Evolutionary conservation across 345 rosid genomes (phyloP).

Genomic region (Hypericum perforatum): DNA sequence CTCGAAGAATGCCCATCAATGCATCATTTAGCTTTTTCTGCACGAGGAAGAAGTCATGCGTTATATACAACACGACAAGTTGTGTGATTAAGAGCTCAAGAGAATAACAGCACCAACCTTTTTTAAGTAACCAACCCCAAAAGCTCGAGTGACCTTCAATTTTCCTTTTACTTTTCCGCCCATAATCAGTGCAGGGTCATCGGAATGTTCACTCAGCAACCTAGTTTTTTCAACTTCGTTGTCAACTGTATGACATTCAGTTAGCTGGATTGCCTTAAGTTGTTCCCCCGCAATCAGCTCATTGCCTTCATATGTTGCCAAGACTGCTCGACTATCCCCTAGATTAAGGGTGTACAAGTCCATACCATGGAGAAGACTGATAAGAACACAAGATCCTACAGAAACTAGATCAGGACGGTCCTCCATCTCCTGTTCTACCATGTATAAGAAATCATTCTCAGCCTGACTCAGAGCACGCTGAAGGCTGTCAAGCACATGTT

Average conservation of each 20-base stretch:
- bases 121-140: slow-evolving; percentile 93
- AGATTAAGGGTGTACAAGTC: slow-evolving; percentile 68
- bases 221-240: slow-evolving; percentile 61
- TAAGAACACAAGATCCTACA: slow-evolving; percentile 83
- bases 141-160: slow-evolving; percentile 85
- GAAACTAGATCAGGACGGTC: slow-evolving; percentile 96
- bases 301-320: slow-evolving; percentile 49
- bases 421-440: slow-evolving; percentile 99
- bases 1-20: slow-evolving; percentile 84
- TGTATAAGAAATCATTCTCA: slow-evolving; percentile 71
- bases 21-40: slow-evolving; percentile 86
- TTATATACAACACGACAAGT: neutral
- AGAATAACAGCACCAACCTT: slow-evolving; percentile 32
- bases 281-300: slow-evolving; percentile 17
- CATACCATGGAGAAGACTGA: slow-evolving; percentile 67
- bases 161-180: slow-evolving; percentile 90
- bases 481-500: slow-evolving; percentile 66
- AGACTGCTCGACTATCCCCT: slow-evolving; percentile 91
- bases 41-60: slow-evolving; percentile 7
- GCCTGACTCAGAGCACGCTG: slow-evolving; percentile 69
- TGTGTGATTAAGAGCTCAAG: neutral
- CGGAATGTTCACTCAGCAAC: slow-evolving; percentile 61
- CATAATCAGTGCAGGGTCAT: slow-evolving; percentile 59
- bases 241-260: slow-evolving; percentile 79
- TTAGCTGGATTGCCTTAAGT: slow-evolving; percentile 77